These are phyloP conservation scores for Plasmodium inui DNA, from an alignment of 169 alveolate species.

Conservation along the genomic window DNA sequence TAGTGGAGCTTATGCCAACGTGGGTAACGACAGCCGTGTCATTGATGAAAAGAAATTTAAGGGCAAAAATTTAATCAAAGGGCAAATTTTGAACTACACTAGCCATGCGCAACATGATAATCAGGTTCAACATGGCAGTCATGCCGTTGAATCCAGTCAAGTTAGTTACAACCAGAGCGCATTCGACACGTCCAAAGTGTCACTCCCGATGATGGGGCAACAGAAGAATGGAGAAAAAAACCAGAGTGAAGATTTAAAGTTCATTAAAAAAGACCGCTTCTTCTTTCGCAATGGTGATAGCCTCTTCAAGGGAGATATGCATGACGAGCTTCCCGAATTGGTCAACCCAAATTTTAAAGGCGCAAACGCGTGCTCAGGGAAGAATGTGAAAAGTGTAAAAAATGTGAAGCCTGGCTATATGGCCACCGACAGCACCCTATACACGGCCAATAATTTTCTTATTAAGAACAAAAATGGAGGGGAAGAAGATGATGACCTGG, in stretches of 20 bases:
- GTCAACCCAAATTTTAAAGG: slow-evolving; percentile 12
- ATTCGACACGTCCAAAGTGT: neutral
- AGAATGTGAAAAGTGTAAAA: neutral
- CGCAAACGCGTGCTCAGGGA: neutral
- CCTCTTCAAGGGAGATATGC: neutral
- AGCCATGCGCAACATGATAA: neutral
- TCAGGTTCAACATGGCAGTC: neutral
- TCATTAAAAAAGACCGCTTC: neutral
- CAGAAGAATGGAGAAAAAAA: neutral
- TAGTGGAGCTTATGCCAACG: neutral
- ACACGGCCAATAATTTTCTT: neutral
- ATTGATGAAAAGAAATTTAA: neutral
- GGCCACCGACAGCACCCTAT: slow-evolving; percentile 15
- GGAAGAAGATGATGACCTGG: slow-evolving; percentile 9
- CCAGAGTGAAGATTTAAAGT: slow-evolving; percentile 6
- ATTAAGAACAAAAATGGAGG: slow-evolving; percentile 8
- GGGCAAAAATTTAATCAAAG: neutral
- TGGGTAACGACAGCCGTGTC: neutral
- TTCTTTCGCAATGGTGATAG: neutral
- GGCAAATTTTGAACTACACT: neutral
- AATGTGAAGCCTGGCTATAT: neutral
- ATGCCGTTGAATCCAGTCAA: neutral
- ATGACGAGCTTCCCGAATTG: neutral
- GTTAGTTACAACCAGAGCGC: neutral
- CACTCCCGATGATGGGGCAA: neutral